Base-by-base conservation (phyloP, 2,329 filamentous ascomycete genomes). In the Dothistroma pini region DNA sequence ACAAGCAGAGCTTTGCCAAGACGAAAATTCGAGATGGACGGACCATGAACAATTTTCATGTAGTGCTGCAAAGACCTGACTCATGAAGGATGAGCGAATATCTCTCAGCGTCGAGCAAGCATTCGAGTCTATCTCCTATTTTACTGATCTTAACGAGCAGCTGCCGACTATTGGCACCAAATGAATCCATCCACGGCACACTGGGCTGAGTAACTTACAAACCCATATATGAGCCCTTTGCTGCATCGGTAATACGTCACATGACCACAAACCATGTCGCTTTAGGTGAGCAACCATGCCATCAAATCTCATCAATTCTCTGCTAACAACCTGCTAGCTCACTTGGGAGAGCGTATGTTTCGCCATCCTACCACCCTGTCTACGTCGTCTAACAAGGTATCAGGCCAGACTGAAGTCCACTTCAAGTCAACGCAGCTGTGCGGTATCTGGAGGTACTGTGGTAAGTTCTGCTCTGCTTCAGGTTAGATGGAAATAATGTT, bases 41-140 rank as follows among this genome's bases (percentile, higher is more conserved):
- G 57, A 84, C 81, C 25, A 86, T 92, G 73, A 99, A 99, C 76
- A 97, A 99, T 72, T 99, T 97, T 75, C 86, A 79, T 77, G 47
- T 57, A 34, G 48, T 54, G 5, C 50, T 61, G 12, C 54, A 56
- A 16, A 35, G 14, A 34, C 41, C 16, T 5, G n/a, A 44, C 16
- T 48, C 14, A 9, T 31, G 31, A n/a, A 38, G 4, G 19, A 11
- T 9, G 12, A 8, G 21, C 25, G 48, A 14, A 3, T 7, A 29
- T 1, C 29, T 3, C 4, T 29, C 19, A 21, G 25, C 25, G 25
- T 29, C 25, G 25, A 29, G 25, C 41, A 16, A 34, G 12, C 52
- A 44, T n/a, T 29, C n/a, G 25, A 47, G 1, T 5, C 7, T 9
- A 21, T 31, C 38, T 19, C 12, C 25, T 35, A 41, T 19, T 22